These are phyloP conservation scores for Mycena sp. DNA, from an alignment of 1,284 basidiomycete species.

Conservation along the genomic window DNA sequence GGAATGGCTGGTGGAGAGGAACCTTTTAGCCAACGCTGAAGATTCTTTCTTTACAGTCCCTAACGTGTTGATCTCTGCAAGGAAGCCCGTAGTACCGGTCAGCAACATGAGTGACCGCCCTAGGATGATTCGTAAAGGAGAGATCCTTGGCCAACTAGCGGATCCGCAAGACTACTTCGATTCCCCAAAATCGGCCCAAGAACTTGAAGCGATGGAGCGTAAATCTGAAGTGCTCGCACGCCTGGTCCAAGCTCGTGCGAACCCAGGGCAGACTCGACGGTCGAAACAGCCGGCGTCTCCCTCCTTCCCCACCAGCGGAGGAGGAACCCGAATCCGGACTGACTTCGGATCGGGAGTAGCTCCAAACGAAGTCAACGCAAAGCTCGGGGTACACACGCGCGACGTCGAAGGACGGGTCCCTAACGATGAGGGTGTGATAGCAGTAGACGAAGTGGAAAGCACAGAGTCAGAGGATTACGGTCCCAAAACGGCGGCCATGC, in stretches of 20 bases:
- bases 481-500: slow-evolving; percentile 16
- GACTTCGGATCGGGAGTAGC: not conserved
- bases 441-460: too few relatives aligned
- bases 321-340: not conserved
- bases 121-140: not conserved
- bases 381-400: not conserved
- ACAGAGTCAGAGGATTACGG: not conserved
- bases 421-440: too few relatives aligned
- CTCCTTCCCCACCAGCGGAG: too few relatives aligned
- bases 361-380: not conserved
- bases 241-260: too few relatives aligned
- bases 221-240: not conserved
- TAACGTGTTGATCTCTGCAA: not conserved
- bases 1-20: slow-evolving; percentile 8
- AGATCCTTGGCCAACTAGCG: not conserved
- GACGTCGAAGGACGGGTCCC: not conserved
- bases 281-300: too few relatives aligned
- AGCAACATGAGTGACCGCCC: slow-evolving; percentile 2
- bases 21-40: not conserved
- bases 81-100: not conserved
- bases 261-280: too few relatives aligned
- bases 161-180: not conserved
- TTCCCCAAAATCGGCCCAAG: not conserved
- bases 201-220: not conserved
- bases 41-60: not conserved